Percentiles rank a stretch among this genome's conserved stretches.
phyloP scores from a whole-genome alignment of 2,329 filamentous ascomycete species.

The Sarocladiaceae sp. region DNA sequence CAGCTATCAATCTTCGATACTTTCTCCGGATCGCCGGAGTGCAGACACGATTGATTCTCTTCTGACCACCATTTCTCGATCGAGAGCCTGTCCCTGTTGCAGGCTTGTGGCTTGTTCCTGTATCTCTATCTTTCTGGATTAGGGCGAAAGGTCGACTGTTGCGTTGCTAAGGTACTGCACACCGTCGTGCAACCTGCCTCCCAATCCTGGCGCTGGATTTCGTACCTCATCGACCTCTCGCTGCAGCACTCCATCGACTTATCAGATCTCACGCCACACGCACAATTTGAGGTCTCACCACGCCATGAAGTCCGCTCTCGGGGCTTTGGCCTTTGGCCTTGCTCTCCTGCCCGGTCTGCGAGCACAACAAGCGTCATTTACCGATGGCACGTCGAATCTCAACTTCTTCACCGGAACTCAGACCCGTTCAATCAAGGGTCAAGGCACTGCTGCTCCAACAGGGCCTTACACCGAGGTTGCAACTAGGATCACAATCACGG shows the following conservation, averaged over 20 bases:
- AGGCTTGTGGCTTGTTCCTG: not conserved
- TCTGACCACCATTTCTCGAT: slow-evolving; percentile 7
- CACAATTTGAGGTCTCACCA: not conserved
- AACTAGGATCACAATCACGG: slow-evolving; percentile 37
- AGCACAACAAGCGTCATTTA: slow-evolving; percentile 21
- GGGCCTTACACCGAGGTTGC: slow-evolving; percentile 40
- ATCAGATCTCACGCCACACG: not conserved
- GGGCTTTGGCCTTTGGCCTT: slow-evolving; percentile 15
- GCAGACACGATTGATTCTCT: not conserved
- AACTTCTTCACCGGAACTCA: slow-evolving; percentile 33
- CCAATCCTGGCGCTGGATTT: no score
- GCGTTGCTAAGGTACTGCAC: no score
- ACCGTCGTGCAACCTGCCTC: not conserved
- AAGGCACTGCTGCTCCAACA: slow-evolving; percentile 29
- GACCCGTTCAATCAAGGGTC: slow-evolving; percentile 31
- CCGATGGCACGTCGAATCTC: slow-evolving; percentile 25
- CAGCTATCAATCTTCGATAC: not conserved
- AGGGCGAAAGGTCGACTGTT: no score
- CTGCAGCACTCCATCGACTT: not conserved
- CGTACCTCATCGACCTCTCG: not conserved
- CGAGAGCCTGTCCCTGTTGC: not conserved
- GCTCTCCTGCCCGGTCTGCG: slow-evolving; percentile 15
- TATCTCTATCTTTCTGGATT: no score
- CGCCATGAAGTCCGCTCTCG: not conserved
- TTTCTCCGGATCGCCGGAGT: no score